Evolutionary conservation across 1,284 basidiomycete genomes (phyloP).

Genomic region (Farysia itapuensis): DNA sequence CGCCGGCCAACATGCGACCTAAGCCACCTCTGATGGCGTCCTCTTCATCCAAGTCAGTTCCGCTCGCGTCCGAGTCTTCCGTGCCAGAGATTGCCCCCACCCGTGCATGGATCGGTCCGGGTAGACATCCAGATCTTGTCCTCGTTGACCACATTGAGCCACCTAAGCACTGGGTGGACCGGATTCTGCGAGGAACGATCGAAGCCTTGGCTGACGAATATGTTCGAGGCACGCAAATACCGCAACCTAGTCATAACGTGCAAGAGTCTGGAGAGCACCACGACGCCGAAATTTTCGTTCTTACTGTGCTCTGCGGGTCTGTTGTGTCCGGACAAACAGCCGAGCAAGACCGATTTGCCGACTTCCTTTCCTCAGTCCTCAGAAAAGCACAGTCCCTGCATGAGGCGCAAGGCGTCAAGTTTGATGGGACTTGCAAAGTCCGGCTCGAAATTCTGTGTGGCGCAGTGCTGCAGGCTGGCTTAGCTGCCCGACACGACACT

Average conservation of each 20-base stretch:
- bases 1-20: constrained; percentile 13
- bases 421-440: too few relatives aligned
- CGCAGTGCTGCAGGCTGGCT: background rate
- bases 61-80: background rate
- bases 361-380: constrained; percentile 10
- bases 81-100: constrained; percentile 5
- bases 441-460: too few relatives aligned
- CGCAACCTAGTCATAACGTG: constrained; percentile 1
- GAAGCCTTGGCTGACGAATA: constrained; percentile 53
- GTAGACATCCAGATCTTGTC: constrained; percentile 42
- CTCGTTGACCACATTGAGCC: constrained; percentile 20
- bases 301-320: constrained; percentile 5
- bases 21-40: constrained; percentile 11
- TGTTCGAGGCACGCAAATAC: constrained; percentile 49
- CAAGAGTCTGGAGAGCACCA: background rate
- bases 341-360: background rate
- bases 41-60: constrained; percentile 6
- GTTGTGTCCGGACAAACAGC: background rate
- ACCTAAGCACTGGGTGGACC: constrained; percentile 40
- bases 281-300: constrained; percentile 7
- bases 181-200: constrained; percentile 40
- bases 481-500: background rate
- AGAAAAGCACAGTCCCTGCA: constrained; percentile 1
- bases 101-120: constrained; percentile 30
- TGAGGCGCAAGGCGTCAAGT: background rate